Evolutionary conservation across 371 early-diverging fungal genomes (phyloP), one percentile per base, ranked within the genome.

Genomic region (Nematocida ausubeli): DNA sequence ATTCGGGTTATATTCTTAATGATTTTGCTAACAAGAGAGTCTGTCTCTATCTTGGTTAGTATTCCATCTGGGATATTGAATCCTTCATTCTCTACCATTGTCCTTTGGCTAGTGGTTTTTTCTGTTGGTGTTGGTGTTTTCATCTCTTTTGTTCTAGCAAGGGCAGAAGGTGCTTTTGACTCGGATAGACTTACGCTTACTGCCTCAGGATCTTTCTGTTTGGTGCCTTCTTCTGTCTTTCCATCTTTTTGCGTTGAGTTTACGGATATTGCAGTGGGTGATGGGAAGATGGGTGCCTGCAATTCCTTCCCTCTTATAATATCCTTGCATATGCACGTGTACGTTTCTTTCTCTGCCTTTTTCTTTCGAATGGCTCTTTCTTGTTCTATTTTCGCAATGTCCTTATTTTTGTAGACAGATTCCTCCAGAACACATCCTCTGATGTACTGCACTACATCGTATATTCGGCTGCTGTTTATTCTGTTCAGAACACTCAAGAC

Each of bases 381-480:
- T 37, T 16, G 1, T 19, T 44, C 47, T 44, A 44, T 44, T 44
- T 44, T 44, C 47, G 9, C 19, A 14, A 44, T 44, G 19, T 69
- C 62, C 62, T 70, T 70, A n/a, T 70, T 60, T 35, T 57, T 70
- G 1, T 32, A 58, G 16, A 12, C 24, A 9, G 63, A 12, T n/a
- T 70, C 70, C 40, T 60, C 70, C 16, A 70, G 35, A 6, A 70
- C 30, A 42, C 47, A 30, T n/a, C 35, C 39, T 16, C 32, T 19
- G 6, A 57, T 57, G 35, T 70, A 70, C 42, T 58, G 26, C 34
- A 70, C n/a, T 22, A 70, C 60, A 34, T 70, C 57, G 26, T 70
- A 70, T 19, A 70, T 14, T 51, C 39, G 9, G n/a, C 60, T 58
- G 63, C 70, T 70, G 50, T 70, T 70, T 16, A 70, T 42, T 49